These are phyloP conservation scores for Leptographium procerum DNA, from an alignment of 2,329 filamentous ascomycete genomes.

Conservation along the genomic window DNA sequence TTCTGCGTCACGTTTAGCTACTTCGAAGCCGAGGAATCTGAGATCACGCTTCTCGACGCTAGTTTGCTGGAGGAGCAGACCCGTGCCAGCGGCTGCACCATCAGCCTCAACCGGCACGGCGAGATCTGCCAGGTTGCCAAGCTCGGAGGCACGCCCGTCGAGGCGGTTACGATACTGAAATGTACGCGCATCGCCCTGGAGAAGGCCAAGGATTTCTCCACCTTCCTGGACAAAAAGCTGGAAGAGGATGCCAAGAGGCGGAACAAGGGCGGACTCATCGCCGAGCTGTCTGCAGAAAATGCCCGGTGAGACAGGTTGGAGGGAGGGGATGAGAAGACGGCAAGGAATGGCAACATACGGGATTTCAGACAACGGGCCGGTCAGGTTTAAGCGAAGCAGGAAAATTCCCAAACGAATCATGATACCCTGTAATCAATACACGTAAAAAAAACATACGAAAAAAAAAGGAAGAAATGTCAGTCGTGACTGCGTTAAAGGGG, in stretches of 20 bases:
- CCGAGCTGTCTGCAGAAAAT: constrained; percentile 74
- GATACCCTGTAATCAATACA: constrained; percentile 11
- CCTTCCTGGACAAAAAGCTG: constrained; percentile 60
- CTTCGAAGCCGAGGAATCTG: constrained; percentile 43
- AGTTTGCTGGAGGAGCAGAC: constrained; percentile 67
- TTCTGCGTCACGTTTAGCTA: constrained; percentile 86
- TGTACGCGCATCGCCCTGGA: constrained; percentile 63
- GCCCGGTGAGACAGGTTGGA: constrained; percentile 46
- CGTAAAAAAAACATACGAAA: not conserved
- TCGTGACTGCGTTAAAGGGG: not conserved
- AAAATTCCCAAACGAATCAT: constrained; percentile 5
- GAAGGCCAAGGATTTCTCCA: constrained; percentile 72
- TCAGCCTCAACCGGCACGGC: constrained; percentile 80
- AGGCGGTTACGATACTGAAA: constrained; percentile 65
- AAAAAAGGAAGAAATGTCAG: not conserved
- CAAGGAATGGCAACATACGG: not conserved
- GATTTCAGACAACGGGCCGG: not conserved
- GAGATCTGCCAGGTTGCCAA: constrained; percentile 90
- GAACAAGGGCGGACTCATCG: constrained; percentile 67
- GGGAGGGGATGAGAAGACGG: not conserved
- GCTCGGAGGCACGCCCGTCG: constrained; percentile 70
- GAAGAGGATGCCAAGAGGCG: constrained; percentile 67
- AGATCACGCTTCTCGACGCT: constrained; percentile 61
- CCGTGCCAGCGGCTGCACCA: constrained; percentile 59
- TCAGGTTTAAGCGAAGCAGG: not conserved